A percentile compares a stretch with the other conserved stretches of the same genome.
These are phyloP conservation scores for Pleurotus tuber-regium DNA, from an alignment of 768 basidiomycete genomes.

Conservation along the genomic window DNA sequence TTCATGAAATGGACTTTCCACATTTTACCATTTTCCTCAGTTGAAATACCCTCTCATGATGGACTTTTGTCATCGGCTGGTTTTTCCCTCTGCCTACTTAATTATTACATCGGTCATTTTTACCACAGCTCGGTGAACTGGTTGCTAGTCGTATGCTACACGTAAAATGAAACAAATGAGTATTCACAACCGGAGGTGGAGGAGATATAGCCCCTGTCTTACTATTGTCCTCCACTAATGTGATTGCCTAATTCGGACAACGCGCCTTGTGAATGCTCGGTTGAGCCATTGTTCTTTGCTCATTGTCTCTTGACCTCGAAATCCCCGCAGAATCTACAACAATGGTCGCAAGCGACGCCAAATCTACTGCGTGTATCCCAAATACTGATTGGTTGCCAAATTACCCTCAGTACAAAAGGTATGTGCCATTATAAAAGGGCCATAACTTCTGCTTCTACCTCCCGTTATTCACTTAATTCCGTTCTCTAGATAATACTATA, in stretches of 20 bases:
- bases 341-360: slow-evolving; percentile 8
- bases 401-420: no score
- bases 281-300: slow-evolving; percentile 8
- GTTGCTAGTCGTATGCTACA: no score
- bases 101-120: no score
- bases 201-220: not conserved
- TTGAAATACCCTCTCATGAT: no score
- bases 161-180: no score
- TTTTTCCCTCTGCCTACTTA: no score
- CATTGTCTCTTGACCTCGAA: slow-evolving; percentile 4
- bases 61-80: no score
- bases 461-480: not conserved
- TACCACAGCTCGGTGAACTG: no score
- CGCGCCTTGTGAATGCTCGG: slow-evolving; percentile 4
- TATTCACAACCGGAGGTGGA: no score
- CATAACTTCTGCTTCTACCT: not conserved
- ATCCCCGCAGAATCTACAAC: slow-evolving; percentile 8
- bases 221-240: not conserved
- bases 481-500: not conserved
- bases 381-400: no score
- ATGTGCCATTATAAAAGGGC: not conserved
- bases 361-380: not conserved
- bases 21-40: no score
- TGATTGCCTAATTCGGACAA: not conserved
- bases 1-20: no score